phyloP scores from a whole-genome alignment of 768 basidiomycete genomes.

The Suillus hirtellus region DNA sequence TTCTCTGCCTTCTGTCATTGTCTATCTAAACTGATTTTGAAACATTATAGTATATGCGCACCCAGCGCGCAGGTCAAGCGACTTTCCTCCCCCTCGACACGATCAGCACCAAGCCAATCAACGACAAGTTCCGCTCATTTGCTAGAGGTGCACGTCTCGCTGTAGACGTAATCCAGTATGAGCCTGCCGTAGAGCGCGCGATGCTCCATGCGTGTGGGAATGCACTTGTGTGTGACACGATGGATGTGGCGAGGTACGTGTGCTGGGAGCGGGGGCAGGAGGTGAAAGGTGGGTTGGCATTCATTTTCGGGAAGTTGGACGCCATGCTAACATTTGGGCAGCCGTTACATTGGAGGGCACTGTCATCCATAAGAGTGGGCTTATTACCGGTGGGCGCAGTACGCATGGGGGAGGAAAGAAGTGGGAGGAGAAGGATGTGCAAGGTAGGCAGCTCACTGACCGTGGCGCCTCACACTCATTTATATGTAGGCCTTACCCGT shows the following conservation, averaged over 20 bases:
- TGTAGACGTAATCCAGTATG: constrained; percentile 82
- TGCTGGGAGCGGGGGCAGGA: constrained; percentile 95
- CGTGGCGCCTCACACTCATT: constrained; percentile 17
- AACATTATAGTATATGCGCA: constrained; percentile 78
- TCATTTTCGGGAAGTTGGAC: background rate
- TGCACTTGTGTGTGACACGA: constrained; percentile 91
- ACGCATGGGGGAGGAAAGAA: constrained; percentile 75
- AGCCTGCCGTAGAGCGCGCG: constrained; percentile 85
- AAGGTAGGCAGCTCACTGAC: constrained; percentile 50
- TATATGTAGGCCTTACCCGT: constrained; percentile 47
- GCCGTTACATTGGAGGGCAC: constrained; percentile 97
- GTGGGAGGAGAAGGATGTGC: constrained; percentile 94
- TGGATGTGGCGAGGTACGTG: constrained; percentile 88
- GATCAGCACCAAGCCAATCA: constrained; percentile 89
- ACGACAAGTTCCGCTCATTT: constrained; percentile 92
- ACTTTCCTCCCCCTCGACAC: constrained; percentile 99
- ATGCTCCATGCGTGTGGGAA: constrained; percentile 97
- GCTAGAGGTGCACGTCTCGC: constrained; percentile 85
- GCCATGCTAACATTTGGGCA: background rate
- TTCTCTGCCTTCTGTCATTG: background rate
- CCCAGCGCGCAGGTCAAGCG: constrained; percentile 91
- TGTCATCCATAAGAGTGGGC: constrained; percentile 94
- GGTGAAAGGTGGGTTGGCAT: constrained; percentile 75
- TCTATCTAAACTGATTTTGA: background rate
- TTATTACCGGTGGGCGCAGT: constrained; percentile 94